Evolutionary conservation across 306 rosid genomes (phyloP), one percentile per base, ranked within the genome.

Genomic region (Glycine soja): DNA sequence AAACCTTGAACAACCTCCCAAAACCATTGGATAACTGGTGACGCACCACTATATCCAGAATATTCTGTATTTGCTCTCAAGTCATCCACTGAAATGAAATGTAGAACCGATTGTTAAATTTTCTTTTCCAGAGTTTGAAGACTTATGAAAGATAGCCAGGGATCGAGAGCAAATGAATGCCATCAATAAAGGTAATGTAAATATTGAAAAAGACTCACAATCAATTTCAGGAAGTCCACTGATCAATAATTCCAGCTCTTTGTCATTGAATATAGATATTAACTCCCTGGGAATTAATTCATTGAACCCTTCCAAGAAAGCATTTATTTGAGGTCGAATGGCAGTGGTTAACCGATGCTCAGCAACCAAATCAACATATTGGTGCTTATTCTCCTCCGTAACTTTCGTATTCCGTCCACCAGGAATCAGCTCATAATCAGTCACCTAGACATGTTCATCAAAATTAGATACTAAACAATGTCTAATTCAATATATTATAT

Each of bases 201-300:
- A 18, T 4, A 51, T 61, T 15, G 63, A 24, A 77, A 48, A 77
- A 48, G 67, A 83, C 97, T 89, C 70, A 95, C 98, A 73, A 88
- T 95, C 98, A 75, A 95, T 95, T 86, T 95, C 98, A 18, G 98
- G 98, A 74, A 95, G 98, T 75, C 98, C 98, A 77, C 97, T 92
- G 77, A 95, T 90, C 91, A 95, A 81, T 72, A 95, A 87, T 80
- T 95, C 98, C 71, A 95, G 92, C 81, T 95, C 98, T 87, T 89
- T 95, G 83, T 95, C 98, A 74, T 95, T 85, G 83, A 95, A 95
- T 68, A 95, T 91, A 65, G 98, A 95, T 78, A 95, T 89, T 71
- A 95, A 80, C 15, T 91, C 98, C 89, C 80, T 85, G 10, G 77
- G 70, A 80, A 95, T 90, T 74, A 95, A 80, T 80, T 95, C 97